Evolutionary conservation across 2,329 filamentous ascomycete species (phyloP).

Genomic region (Diaporthe aspalathi): DNA sequence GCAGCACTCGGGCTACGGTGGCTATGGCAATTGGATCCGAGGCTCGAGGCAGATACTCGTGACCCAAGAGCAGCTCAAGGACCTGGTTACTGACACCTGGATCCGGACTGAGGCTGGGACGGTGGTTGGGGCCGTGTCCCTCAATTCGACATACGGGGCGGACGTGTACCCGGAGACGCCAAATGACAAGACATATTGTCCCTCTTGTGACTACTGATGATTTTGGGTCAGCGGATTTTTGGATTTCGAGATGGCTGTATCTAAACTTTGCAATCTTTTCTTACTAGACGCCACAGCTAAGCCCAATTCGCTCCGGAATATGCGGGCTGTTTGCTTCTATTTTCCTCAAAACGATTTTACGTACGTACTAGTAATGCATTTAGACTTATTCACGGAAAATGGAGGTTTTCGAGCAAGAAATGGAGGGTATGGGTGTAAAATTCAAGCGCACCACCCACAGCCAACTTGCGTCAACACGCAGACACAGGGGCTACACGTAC

Average conservation of each 20-base stretch:
- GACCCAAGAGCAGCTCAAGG: slow-evolving; percentile 41
- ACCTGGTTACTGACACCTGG: slow-evolving; percentile 59
- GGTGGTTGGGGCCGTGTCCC: slow-evolving; percentile 55
- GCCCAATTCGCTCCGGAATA: background rate
- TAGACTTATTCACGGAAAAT: background rate
- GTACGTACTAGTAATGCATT: background rate
- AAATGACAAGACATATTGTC: slow-evolving; percentile 42
- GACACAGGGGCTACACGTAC: too few species aligned
- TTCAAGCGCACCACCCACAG: too few species aligned
- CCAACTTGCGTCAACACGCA: too few species aligned
- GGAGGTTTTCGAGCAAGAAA: too few species aligned
- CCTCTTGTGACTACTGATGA: slow-evolving; percentile 37
- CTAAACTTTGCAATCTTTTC: background rate
- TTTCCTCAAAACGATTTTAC: background rate
- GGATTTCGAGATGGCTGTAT: background rate
- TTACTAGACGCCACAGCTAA: background rate
- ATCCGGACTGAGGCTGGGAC: slow-evolving; percentile 61
- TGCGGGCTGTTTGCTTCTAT: background rate
- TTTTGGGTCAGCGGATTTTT: background rate
- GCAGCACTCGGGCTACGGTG: slow-evolving; percentile 76
- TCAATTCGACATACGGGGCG: slow-evolving; percentile 64
- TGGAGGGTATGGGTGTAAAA: too few species aligned
- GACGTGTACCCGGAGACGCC: slow-evolving; percentile 57
- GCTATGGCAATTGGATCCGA: slow-evolving; percentile 73
- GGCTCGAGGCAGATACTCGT: slow-evolving; percentile 63